These are phyloP conservation scores for Dothideomycetidae sp. DNA, from an alignment of 2,329 filamentous ascomycete genomes.

Conservation along the genomic window DNA sequence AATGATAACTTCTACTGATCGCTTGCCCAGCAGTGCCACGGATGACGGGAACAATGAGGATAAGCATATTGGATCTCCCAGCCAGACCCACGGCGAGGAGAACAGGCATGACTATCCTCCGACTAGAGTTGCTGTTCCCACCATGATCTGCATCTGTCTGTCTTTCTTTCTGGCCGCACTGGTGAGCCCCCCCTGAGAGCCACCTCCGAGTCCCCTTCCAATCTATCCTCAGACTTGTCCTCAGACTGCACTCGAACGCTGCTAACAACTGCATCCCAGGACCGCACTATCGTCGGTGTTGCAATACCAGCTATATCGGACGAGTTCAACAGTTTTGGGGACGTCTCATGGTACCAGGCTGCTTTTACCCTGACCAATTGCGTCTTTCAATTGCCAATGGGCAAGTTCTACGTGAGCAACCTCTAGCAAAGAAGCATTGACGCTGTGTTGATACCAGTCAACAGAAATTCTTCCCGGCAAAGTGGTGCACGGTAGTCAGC, in stretches of 20 bases:
- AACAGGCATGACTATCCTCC: conserved; percentile 18
- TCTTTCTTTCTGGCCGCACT: conserved; percentile 28
- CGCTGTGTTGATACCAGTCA: not conserved
- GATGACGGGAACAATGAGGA: too few relatives aligned
- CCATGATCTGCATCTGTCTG: conserved; percentile 25
- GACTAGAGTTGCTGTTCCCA: conserved; percentile 21
- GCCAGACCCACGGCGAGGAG: not conserved
- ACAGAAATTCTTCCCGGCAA: conserved; percentile 27
- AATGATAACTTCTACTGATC: too few relatives aligned
- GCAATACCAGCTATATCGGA: conserved; percentile 28
- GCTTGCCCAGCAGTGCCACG: too few relatives aligned
- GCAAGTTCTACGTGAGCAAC: conserved; percentile 21
- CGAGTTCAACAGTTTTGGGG: conserved; percentile 27
- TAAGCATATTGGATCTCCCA: too few relatives aligned
- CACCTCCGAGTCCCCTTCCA: not conserved
- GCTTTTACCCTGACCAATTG: conserved; percentile 32
- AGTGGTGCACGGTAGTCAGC: conserved; percentile 28
- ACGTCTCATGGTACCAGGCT: conserved; percentile 27
- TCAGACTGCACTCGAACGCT: too few relatives aligned
- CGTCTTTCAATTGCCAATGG: conserved; percentile 29
- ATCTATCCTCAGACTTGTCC: too few relatives aligned
- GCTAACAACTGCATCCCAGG: conserved; percentile 10
- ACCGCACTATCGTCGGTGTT: conserved; percentile 23
- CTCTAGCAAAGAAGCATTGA: conserved; percentile 14
- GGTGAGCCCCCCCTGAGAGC: conserved; percentile 18